These are phyloP conservation scores for Grosmannia serpens DNA, from an alignment of 2,329 filamentous ascomycete species.

Conservation along the genomic window DNA sequence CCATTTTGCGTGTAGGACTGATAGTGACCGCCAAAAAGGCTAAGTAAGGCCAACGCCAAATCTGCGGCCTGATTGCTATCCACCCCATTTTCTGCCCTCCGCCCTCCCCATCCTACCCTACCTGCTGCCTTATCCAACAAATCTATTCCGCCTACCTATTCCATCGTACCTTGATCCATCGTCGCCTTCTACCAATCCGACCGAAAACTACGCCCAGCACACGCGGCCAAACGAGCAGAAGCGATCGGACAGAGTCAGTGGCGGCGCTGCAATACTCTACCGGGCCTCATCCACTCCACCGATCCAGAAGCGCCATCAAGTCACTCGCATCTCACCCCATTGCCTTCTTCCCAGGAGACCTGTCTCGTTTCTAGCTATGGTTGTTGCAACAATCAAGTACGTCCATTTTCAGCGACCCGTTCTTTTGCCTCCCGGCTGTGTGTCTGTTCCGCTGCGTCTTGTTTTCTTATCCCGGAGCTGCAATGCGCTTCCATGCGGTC, in stretches of 20 bases:
- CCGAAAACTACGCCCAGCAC: not conserved
- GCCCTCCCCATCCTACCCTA: slow-evolving; percentile 3
- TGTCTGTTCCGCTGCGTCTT: not conserved
- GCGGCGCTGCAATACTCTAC: not conserved
- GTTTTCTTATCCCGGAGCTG: not conserved
- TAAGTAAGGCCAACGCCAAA: not conserved
- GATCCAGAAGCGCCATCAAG: not conserved
- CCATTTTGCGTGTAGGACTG: not conserved
- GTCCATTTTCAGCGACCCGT: slow-evolving; percentile 20
- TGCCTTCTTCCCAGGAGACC: not conserved
- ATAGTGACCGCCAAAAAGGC: not conserved
- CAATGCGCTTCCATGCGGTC: not conserved
- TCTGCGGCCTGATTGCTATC: not conserved
- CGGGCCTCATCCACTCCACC: not conserved
- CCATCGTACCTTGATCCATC: not conserved
- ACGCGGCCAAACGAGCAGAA: not conserved
- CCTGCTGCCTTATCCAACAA: not conserved
- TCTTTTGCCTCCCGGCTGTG: slow-evolving; percentile 2
- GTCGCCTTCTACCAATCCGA: not conserved
- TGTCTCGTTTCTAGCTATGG: slow-evolving; percentile 35
- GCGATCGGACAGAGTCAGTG: not conserved
- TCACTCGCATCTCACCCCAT: not conserved
- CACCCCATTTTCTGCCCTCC: slow-evolving; percentile 1
- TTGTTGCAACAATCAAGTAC: slow-evolving; percentile 55
- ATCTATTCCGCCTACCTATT: not conserved